Evolutionary conservation across 495 filamentous ascomycete species (phyloP), one percentile per base, ranked within the genome.

Genomic region (Penicillium bialowiezense): DNA sequence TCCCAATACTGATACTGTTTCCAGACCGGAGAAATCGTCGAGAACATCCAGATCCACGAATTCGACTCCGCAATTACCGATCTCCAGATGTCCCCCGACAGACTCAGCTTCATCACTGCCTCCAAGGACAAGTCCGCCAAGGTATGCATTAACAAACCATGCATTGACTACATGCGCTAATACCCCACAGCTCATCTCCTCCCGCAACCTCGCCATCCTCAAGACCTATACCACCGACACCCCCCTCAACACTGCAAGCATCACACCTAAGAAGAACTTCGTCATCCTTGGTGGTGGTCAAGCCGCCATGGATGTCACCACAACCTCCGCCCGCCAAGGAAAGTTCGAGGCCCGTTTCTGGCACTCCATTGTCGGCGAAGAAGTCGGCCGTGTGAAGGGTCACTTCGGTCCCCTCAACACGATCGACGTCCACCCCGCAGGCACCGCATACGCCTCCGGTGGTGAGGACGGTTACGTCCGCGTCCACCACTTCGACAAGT

Each of bases 281-380:
- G 90, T 97, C 35, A 93, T 98, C 63, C 85, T 98, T 17, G 93
- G 93, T 52, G 93, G 93, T 77, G 93, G 93, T 50, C 93, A 98
- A 72, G 93, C 92, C 48, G 93, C 93, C 59, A 96, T 96, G 89
- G 93, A 97, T 70, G 93, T 98, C 68, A 98, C 93, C n/a, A 95
- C 88, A 14, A 98, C 93, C 33, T 85, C 85, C 21, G 83, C 89
- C 9, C 81, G 93, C 40, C 93, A 97, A 72, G 93, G 93, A 69
- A 97, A 97, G 72, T 98, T 98, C 78, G 93, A 98, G 69, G 95
- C 93, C 19, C 82, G 93, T 42, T 97, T 98, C 79, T 98, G 95
- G 78, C 93, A 98, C 82, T 32, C 29, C 29, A 12, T 98, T 60
- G 97, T 98, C 69, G 90, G 95, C 72, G 92, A 97, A 67, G 93